Conservation (phyloP, 1,139 yeast genomes). For the Hyphopichia buzzinii region DNA sequence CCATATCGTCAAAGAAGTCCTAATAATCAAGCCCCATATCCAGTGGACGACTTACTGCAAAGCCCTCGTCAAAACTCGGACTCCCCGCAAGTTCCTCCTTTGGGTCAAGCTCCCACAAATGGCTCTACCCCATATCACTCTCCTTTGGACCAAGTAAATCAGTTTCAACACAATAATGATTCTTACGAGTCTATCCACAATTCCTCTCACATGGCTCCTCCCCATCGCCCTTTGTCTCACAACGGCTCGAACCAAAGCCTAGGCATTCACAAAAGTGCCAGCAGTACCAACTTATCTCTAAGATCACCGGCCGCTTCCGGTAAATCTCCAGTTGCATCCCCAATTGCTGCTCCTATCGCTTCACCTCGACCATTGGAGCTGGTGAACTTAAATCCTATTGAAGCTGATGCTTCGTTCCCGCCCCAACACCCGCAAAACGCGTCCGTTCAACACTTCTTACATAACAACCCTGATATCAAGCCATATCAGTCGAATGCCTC, state of each 20-base stretch:
- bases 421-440: slow-evolving; percentile 1
- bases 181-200: not conserved
- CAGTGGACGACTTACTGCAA: slow-evolving; percentile 13
- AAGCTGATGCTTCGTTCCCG: not conserved
- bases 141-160: slow-evolving; percentile 2
- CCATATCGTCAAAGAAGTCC: slow-evolving; percentile 35
- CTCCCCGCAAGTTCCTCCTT: slow-evolving; percentile 1
- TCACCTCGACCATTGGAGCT: not conserved
- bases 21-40: slow-evolving; percentile 24
- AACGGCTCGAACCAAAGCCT: not conserved
- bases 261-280: not conserved
- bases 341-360: not conserved
- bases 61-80: not conserved
- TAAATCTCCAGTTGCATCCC: no score
- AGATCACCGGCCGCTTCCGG: not conserved
- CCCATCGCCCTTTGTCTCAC: not conserved
- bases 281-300: not conserved
- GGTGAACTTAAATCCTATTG: not conserved
- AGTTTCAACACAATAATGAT: not conserved
- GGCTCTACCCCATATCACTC: slow-evolving; percentile 2
- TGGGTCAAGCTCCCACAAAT: not conserved
- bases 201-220: not conserved
- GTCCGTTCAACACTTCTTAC: not conserved
- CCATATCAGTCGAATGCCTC: slow-evolving; percentile 1
- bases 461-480: slow-evolving; percentile 1